Conservation (phyloP, 1,139 yeast species). For the Geotrichum citri-aurantii region DNA sequence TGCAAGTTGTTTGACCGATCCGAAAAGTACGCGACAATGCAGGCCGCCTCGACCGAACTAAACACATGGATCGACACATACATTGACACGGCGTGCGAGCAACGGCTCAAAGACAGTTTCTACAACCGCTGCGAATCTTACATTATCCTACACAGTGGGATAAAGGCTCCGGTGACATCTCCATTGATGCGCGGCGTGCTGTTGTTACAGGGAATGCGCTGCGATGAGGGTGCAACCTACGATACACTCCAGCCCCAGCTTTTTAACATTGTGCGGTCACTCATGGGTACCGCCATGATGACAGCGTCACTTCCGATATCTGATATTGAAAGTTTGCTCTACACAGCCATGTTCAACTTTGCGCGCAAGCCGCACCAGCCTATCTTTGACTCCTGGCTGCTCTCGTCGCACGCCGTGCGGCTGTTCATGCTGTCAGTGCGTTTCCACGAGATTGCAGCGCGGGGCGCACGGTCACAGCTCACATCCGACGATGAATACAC, state of each 20-base stretch:
- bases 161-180: conserved; percentile 6
- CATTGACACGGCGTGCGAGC: conserved; percentile 21
- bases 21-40: conserved; percentile 32
- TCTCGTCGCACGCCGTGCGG: conserved; percentile 46
- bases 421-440: conserved; percentile 42
- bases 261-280: conserved; percentile 42
- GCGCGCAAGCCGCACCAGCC: conserved; percentile 48
- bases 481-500: conserved; percentile 44
- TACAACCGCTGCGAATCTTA: conserved; percentile 20
- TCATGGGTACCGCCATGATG: conserved; percentile 44
- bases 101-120: conserved; percentile 20
- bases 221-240: conserved; percentile 44
- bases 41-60: conserved; percentile 37
- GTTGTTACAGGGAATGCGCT: conserved; percentile 27
- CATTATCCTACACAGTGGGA: conserved; percentile 10
- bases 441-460: conserved; percentile 37
- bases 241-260: conserved; percentile 42
- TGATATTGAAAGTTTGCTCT: conserved; percentile 51
- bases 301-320: conserved; percentile 49
- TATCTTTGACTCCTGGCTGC: conserved; percentile 44
- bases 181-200: conserved; percentile 23
- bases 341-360: conserved; percentile 47
- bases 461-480: conserved; percentile 1
- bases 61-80: conserved; percentile 37
- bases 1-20: conserved; percentile 37